These are phyloP conservation scores for Paraconiothyrium sp. DNA, from an alignment of 2,329 filamentous ascomycete species.

Conservation along the genomic window DNA sequence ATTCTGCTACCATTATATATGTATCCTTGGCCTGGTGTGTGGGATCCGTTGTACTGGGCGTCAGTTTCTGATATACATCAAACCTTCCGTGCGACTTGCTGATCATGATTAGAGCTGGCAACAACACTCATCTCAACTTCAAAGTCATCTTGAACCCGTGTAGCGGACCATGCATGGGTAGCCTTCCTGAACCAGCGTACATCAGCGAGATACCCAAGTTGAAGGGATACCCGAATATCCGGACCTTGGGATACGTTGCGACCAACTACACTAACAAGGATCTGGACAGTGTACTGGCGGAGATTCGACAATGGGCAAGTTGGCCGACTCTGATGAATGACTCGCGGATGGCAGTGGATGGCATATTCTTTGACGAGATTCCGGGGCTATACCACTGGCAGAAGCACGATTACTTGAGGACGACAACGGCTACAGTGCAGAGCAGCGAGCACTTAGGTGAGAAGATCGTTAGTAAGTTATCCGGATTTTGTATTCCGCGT, in stretches of 20 bases:
- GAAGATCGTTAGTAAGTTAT: conserved; percentile 28
- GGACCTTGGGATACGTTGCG: conserved; percentile 60
- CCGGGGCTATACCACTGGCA: conserved; percentile 43
- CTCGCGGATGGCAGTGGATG: conserved; percentile 53
- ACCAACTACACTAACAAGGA: conserved; percentile 56
- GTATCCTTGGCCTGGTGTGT: conserved; percentile 57
- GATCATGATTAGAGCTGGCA: conserved; percentile 23
- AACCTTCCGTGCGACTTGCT: neutral
- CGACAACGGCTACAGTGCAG: conserved; percentile 23
- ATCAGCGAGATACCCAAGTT: conserved; percentile 51
- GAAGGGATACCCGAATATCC: conserved; percentile 55
- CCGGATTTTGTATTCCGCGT: neutral
- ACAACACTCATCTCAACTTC: conserved; percentile 55
- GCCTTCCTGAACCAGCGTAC: conserved; percentile 24
- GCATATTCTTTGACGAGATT: conserved; percentile 58
- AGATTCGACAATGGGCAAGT: conserved; percentile 57
- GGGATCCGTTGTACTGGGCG: conserved; percentile 58
- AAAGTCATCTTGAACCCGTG: conserved; percentile 61
- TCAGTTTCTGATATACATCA: conserved; percentile 29
- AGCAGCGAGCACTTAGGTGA: conserved; percentile 24
- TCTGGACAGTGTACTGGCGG: conserved; percentile 35
- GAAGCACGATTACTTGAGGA: conserved; percentile 28
- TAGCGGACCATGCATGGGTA: conserved; percentile 35
- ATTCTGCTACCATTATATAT: conserved; percentile 60
- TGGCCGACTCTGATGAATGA: conserved; percentile 51